A percentile compares a stretch with the other conserved stretches of the same genome.
phyloP scores from a whole-genome alignment of 306 rosid species.

The Cajanus cajan region DNA sequence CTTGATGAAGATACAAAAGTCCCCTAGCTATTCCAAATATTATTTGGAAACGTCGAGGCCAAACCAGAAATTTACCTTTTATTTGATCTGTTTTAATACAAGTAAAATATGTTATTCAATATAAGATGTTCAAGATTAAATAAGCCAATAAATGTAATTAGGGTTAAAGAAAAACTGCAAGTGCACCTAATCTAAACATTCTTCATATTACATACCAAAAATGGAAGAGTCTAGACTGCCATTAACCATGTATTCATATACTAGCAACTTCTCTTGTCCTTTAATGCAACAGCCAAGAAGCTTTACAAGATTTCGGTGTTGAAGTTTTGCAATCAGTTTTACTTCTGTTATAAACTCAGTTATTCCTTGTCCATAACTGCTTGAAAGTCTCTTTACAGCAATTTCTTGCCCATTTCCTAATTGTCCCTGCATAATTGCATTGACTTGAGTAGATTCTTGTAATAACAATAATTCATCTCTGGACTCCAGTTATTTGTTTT shows the following conservation, averaged over 20 bases:
- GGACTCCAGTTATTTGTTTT: not conserved
- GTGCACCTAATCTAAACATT: not conserved
- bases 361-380: not conserved
- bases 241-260: slow-evolving; percentile 10
- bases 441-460: not conserved
- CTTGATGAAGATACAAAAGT: not conserved
- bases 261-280: not conserved
- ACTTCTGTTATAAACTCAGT: not conserved
- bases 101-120: not conserved
- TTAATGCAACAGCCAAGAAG: slow-evolving; percentile 43
- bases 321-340: slow-evolving; percentile 8
- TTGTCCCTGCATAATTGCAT: not conserved
- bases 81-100: not conserved
- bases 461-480: not conserved
- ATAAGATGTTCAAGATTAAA: not conserved
- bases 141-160: not conserved
- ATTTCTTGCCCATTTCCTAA: slow-evolving; percentile 9
- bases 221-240: not conserved
- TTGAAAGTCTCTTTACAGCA: not conserved
- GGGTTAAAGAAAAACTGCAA: not conserved
- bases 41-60: not conserved
- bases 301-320: slow-evolving; percentile 39
- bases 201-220: not conserved
- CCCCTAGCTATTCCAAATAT: not conserved
- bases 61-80: not conserved